Conservation (phyloP, 148 eudicot species). For the Euryodendron excelsum region DNA sequence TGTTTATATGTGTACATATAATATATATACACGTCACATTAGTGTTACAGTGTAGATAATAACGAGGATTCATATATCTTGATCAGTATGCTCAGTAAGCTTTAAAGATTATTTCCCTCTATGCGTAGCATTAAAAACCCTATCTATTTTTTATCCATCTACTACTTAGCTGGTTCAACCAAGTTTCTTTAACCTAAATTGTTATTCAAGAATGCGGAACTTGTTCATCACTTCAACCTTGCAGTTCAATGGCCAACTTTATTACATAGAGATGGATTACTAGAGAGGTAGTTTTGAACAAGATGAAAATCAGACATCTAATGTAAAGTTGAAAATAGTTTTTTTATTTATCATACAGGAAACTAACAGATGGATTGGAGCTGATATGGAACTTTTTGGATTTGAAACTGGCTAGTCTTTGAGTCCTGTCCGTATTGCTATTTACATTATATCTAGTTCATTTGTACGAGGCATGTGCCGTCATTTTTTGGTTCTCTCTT, state of each 20-base stretch:
- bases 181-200: not conserved
- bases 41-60: too few relatives aligned
- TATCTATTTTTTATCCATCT: too few relatives aligned
- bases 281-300: not conserved
- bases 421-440: not conserved
- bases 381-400: not conserved
- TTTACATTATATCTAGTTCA: too few relatives aligned
- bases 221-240: conserved; percentile 2
- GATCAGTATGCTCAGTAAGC: too few relatives aligned
- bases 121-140: not conserved
- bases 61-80: too few relatives aligned
- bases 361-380: not conserved
- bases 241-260: not conserved
- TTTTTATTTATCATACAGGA: not conserved
- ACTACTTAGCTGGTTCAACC: not conserved
- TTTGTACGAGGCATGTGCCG: not conserved
- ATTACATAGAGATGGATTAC: not conserved
- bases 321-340: not conserved
- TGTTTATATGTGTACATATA: not conserved
- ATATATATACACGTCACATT: too few relatives aligned
- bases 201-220: not conserved
- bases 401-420: not conserved
- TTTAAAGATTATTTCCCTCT: not conserved
- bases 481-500: not conserved
- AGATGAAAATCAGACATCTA: not conserved